Base-by-base conservation (phyloP, 2,329 filamentous ascomycete genomes). In the Paecilomyces fulvus region DNA sequence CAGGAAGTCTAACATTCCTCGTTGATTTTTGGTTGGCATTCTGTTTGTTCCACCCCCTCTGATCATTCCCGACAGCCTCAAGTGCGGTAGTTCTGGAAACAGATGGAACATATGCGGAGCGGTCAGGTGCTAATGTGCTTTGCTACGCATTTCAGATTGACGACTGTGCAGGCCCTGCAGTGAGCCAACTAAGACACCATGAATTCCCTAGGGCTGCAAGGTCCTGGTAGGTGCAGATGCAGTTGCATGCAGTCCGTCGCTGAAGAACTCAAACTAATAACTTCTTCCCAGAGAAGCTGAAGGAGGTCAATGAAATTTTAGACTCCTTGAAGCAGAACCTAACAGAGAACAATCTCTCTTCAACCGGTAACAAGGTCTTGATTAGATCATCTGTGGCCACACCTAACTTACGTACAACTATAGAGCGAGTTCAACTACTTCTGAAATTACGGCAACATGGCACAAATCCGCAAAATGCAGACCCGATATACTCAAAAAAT, bases 401-500 rank as follows among this genome's bases (percentile, higher is more conserved):
- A 49, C 48, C 48, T 49, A 28, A 49, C 48, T 28, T 43, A 33
- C 43, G 30, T 12, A 37, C 37, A 12, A 52, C 14, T 31, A 54
- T 57, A 74, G 73, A 72, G 56, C 67, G 67, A n/a, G 65, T 70
- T 7, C 67, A 75, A 30, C 68, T 74, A 14, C 75, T 86, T 20
- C 73, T 79, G 53, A 72, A 90, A 63, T 78, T 96, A 52, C 96
- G 96, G 72, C 77, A 92, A 30, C 83, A 89, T 65, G 88, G 91
- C 6, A 85, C 91, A 58, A 85, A 87, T 64, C 83, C 86, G 7
- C 77, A 76, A 30, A 80, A 89, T 72, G 85, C 91, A 28, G 87
- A 87, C 57, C 87, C 90, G 1, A 92, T 97, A 57, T 96, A 94
- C 73, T 87, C 88, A n/a, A 81, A 83, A 71, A 78, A 87, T 73